Evolutionary conservation across 495 filamentous ascomycete genomes (phyloP).

Genomic region (Schizothecium vesticola): DNA sequence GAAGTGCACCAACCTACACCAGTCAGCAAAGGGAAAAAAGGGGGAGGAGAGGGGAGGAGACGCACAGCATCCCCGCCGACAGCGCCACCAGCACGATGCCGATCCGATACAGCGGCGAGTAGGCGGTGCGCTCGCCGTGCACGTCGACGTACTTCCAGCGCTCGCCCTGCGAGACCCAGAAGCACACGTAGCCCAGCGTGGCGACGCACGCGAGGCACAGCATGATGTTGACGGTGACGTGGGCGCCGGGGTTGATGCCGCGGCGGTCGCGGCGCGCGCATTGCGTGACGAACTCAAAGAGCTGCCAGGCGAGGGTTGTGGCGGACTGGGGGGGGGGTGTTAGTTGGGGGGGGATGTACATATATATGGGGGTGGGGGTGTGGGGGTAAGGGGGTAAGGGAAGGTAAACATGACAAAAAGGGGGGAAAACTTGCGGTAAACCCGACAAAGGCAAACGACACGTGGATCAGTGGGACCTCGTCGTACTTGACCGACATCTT

Average conservation of each 20-base stretch:
- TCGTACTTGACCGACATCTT: constrained; percentile 19
- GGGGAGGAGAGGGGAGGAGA: background rate
- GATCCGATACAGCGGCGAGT: constrained; percentile 17
- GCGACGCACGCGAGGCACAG: constrained; percentile 30
- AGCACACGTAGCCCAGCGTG: constrained; percentile 20
- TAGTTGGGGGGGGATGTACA: too few species aligned
- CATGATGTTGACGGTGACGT: constrained; percentile 34
- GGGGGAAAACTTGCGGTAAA: constrained; percentile 14
- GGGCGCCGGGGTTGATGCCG: constrained; percentile 33
- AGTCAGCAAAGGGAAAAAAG: background rate
- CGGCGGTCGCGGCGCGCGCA: constrained; percentile 15
- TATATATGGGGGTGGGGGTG: too few species aligned
- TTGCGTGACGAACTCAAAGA: constrained; percentile 14
- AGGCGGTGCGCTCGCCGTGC: constrained; percentile 5
- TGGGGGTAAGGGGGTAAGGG: background rate
- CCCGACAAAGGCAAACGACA: constrained; percentile 19
- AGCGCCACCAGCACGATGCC: constrained; percentile 18
- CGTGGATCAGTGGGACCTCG: constrained; percentile 16
- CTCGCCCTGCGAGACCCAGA: constrained; percentile 21
- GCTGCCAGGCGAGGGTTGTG: constrained; percentile 15
- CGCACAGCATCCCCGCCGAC: constrained; percentile 12
- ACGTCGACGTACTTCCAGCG: constrained; percentile 10
- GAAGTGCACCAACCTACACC: constrained; percentile 17
- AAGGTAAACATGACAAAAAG: background rate
- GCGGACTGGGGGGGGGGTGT: constrained; percentile 6